Evolutionary conservation across 2,329 filamentous ascomycete species (phyloP).

Genomic region (Bertia moriformis): DNA sequence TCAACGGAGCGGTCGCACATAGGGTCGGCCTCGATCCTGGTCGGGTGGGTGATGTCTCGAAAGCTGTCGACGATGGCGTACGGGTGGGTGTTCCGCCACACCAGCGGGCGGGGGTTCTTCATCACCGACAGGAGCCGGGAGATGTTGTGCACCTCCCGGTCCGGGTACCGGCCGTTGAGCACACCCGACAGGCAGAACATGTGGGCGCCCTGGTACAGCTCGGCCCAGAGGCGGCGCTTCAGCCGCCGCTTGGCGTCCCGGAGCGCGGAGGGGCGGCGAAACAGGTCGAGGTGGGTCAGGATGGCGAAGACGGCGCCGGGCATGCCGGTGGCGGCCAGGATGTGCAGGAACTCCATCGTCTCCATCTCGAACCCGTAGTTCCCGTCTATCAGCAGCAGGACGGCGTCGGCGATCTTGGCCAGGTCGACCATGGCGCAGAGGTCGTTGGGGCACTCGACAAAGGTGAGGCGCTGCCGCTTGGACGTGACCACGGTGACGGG

Average conservation of each 20-base stretch:
- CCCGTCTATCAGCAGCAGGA: constrained; percentile 93
- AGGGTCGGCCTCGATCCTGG: constrained; percentile 71
- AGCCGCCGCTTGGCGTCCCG: constrained; percentile 91
- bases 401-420: constrained; percentile 93
- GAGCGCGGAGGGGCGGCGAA: constrained; percentile 81
- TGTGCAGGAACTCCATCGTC: constrained; percentile 97
- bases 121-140: constrained; percentile 93
- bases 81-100: constrained; percentile 93
- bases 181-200: constrained; percentile 94
- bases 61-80: constrained; percentile 90
- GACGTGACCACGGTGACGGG: constrained; percentile 93
- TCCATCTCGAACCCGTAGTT: constrained; percentile 99
- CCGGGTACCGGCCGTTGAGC: constrained; percentile 89
- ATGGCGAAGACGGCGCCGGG: constrained; percentile 97
- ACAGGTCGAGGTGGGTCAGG: constrained; percentile 87
- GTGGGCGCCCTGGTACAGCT: constrained; percentile 91
- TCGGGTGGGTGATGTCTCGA: constrained; percentile 86
- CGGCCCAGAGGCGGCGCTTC: constrained; percentile 92
- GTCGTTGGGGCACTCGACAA: constrained; percentile 94
- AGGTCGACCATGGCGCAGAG: constrained; percentile 93
- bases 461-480: constrained; percentile 85
- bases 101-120: constrained; percentile 93
- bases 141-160: constrained; percentile 89
- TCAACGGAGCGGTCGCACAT: constrained; percentile 86
- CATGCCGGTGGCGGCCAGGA: constrained; percentile 89